Conservation (phyloP, 495 filamentous ascomycete species). For the Clohesyomyces aquaticus region DNA sequence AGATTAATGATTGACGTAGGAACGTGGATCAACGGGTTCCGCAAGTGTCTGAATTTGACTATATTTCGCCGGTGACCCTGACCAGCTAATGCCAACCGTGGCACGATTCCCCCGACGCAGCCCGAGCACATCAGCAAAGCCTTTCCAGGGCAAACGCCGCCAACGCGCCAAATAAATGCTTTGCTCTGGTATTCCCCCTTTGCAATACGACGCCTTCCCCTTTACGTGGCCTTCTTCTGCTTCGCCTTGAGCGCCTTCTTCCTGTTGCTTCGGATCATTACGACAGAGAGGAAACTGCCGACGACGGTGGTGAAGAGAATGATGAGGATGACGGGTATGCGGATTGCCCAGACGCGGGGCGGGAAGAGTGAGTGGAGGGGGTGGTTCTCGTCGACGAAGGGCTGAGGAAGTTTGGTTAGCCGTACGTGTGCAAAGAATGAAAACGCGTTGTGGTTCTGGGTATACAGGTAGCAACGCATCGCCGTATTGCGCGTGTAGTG, state of each 20-base stretch:
- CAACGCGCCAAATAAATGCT: background rate
- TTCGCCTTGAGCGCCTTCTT: constrained; percentile 96
- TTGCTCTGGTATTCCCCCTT: background rate
- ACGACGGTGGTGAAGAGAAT: constrained; percentile 92
- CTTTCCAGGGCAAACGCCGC: background rate
- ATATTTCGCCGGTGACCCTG: too few relatives aligned
- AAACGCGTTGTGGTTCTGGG: too few relatives aligned
- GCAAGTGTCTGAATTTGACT: too few relatives aligned
- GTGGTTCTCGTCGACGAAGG: constrained; percentile 94
- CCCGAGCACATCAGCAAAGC: too few relatives aligned
- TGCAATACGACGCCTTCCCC: constrained; percentile 34
- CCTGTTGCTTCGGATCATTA: constrained; percentile 98
- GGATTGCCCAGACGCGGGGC: constrained; percentile 97
- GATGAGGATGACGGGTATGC: constrained; percentile 94
- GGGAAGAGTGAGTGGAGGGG: constrained; percentile 94
- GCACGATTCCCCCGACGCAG: too few relatives aligned
- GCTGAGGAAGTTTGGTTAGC: constrained; percentile 55
- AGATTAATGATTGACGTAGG: too few relatives aligned
- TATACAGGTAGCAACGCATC: too few relatives aligned
- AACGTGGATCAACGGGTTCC: too few relatives aligned
- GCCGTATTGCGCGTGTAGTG: too few relatives aligned
- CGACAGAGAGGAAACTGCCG: constrained; percentile 91
- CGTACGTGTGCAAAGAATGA: too few relatives aligned
- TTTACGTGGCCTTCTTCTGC: constrained; percentile 60
- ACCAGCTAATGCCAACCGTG: too few relatives aligned